Evolutionary conservation across 106 monocot genomes (phyloP), one percentile per base, ranked within the genome.

Genomic region (Vanilla planifolia): DNA sequence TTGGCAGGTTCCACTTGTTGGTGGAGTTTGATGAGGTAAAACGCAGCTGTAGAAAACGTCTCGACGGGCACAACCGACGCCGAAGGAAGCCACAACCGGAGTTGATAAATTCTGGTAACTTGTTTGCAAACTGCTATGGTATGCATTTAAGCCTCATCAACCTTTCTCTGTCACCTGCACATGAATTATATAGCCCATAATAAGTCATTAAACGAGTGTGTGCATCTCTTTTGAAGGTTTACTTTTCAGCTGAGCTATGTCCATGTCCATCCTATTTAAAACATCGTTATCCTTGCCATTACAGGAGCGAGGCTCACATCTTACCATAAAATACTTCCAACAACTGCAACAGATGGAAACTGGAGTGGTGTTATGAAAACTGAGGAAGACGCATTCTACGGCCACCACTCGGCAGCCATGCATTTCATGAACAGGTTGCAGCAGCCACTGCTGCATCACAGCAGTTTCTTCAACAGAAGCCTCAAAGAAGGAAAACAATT

Each of bases 11-110:
- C 55, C 86, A 87, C 53, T 62, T 73, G 58, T 72, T 87, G 48
- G 72, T 45, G 55, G 86, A 87, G 61, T 87, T 87, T 46, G 86
- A 87, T 46, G 95, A 89, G 35, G 78, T 67, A n/a, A 95, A 95
- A 60, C 74, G 95, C 62, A 95, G 95, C 67, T 95, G 95, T 42
- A 73, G 95, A 61, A 95, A 95, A 64, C 82, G 95, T 28, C 86
- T 95, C 24, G 95, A 95, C 66, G 95, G 95, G 16, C 95, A 95
- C 65, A 95, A 87, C 21, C 56, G 78, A 15, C 78, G 86, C 0
- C 60, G 86, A 43, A 87, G 86, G 47, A 87, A 87, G 69, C 83
- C 86, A 34, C 86, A 80, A 52, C 73, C 73, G 3, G 71, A 90
- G 24, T 35, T 68, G 43, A 61, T 64, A 36, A 80, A 69, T 68